Percentiles rank a stretch among this genome's conserved stretches.
Evolutionary conservation across 1,284 basidiomycete species (phyloP).

Genomic region (Puccinia polysora): DNA sequence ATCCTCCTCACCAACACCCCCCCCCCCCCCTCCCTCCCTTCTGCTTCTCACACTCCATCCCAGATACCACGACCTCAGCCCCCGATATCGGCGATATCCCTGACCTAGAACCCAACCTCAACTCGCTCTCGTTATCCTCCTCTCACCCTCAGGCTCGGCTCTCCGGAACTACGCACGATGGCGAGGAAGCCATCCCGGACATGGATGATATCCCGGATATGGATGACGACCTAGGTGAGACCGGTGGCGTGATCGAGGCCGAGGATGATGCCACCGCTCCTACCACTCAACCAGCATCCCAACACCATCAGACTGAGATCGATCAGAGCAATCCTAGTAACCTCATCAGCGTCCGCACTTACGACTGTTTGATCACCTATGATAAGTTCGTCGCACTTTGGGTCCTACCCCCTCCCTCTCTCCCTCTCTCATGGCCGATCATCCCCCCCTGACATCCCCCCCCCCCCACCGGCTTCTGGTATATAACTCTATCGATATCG

Average conservation of each 20-base stretch:
- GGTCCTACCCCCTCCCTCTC: too few relatives aligned
- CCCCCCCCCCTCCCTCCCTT: neutral
- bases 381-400: slow-evolving; percentile 71
- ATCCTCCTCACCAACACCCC: neutral
- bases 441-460: too few relatives aligned
- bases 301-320: slow-evolving; percentile 9
- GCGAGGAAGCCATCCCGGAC: slow-evolving; percentile 64
- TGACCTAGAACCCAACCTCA: slow-evolving; percentile 61
- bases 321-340: slow-evolving; percentile 58
- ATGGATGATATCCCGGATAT: slow-evolving; percentile 88
- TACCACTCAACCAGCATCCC: slow-evolving; percentile 55
- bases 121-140: slow-evolving; percentile 24
- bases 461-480: too few relatives aligned
- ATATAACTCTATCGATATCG: too few relatives aligned
- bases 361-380: slow-evolving; percentile 99
- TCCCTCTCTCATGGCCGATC: too few relatives aligned
- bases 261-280: slow-evolving; percentile 80
- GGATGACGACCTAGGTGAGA: slow-evolving; percentile 60
- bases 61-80: neutral
- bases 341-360: slow-evolving; percentile 88
- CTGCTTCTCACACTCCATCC: too few relatives aligned
- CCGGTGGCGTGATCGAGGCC: slow-evolving; percentile 62
- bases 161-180: slow-evolving; percentile 45
- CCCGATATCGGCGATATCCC: slow-evolving; percentile 72
- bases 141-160: neutral